These are phyloP conservation scores for Metschnikowia matae DNA, from an alignment of 805 yeast species.

Conservation along the genomic window DNA sequence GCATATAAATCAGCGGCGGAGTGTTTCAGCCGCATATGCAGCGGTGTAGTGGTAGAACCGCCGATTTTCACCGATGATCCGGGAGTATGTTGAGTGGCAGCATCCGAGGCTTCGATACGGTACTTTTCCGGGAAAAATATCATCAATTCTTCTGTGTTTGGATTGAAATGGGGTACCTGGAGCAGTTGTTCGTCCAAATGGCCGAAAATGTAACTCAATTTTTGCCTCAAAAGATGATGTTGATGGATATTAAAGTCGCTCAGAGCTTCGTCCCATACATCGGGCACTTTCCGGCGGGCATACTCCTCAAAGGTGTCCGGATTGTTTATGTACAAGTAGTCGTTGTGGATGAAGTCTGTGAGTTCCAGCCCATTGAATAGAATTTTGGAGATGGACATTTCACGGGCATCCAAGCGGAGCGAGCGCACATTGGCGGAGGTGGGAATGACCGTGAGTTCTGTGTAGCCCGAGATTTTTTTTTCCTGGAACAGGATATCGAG, in stretches of 20 bases:
- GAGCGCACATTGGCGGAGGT: slow-evolving; percentile 51
- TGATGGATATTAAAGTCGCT: slow-evolving; percentile 44
- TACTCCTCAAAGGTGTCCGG: slow-evolving; percentile 28
- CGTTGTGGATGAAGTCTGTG: slow-evolving; percentile 54
- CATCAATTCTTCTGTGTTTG: slow-evolving; percentile 59
- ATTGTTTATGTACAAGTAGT: slow-evolving; percentile 42
- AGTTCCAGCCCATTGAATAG: slow-evolving; percentile 54
- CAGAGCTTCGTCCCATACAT: slow-evolving; percentile 43
- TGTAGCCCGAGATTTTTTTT: slow-evolving; percentile 59
- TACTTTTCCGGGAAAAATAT: slow-evolving; percentile 64
- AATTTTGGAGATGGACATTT: slow-evolving; percentile 60
- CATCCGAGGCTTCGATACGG: slow-evolving; percentile 56
- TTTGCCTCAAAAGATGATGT: slow-evolving; percentile 55
- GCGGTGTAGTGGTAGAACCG: slow-evolving; percentile 24
- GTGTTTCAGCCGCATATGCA: slow-evolving; percentile 31
- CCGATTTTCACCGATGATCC: neutral
- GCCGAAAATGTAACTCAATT: slow-evolving; percentile 49
- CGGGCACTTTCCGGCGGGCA: slow-evolving; percentile 20
- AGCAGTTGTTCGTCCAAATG: slow-evolving; percentile 32
- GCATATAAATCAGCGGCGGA: slow-evolving; percentile 47
- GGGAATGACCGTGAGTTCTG: slow-evolving; percentile 82
- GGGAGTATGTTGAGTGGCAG: slow-evolving; percentile 19
- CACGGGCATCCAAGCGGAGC: slow-evolving; percentile 76
- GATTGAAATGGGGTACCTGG: slow-evolving; percentile 15
- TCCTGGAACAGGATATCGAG: slow-evolving; percentile 75